phyloP scores from a whole-genome alignment of 2,329 filamentous ascomycete genomes.

The Dothideomycetes sp. region DNA sequence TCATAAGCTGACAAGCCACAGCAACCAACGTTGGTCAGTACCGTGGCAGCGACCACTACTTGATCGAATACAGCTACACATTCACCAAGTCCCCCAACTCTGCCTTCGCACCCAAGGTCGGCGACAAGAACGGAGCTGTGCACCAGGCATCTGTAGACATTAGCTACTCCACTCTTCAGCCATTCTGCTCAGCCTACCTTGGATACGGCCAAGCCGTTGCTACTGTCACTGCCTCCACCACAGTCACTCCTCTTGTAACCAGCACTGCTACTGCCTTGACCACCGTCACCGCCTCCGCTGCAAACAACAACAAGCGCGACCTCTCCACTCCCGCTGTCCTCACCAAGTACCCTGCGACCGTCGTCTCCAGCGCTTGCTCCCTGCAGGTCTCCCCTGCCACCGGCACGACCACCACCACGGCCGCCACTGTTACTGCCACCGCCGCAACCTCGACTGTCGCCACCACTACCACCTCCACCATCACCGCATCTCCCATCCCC shows the following conservation, averaged over 20 bases:
- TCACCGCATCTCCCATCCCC: constrained; percentile 12
- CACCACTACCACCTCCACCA: constrained; percentile 8
- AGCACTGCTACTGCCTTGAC: neutral
- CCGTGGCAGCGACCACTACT: constrained; percentile 11
- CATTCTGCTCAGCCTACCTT: constrained; percentile 11
- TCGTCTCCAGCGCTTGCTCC: constrained; percentile 10
- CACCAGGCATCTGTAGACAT: constrained; percentile 12
- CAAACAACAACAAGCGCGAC: constrained; percentile 3
- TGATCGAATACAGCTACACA: constrained; percentile 11
- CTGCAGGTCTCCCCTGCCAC: constrained; percentile 6
- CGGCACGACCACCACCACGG: constrained; percentile 6
- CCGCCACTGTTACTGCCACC: neutral
- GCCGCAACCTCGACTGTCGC: constrained; percentile 13
- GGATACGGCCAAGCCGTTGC: constrained; percentile 7
- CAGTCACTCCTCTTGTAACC: constrained; percentile 4
- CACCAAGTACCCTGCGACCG: constrained; percentile 8
- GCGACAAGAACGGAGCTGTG: constrained; percentile 9
- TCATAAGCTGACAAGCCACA: constrained; percentile 10
- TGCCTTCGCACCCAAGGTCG: constrained; percentile 4
- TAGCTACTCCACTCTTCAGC: constrained; percentile 9
- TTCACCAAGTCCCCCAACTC: constrained; percentile 10
- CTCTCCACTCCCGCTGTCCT: constrained; percentile 6
- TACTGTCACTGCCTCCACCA: constrained; percentile 5
- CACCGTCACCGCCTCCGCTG: constrained; percentile 2
- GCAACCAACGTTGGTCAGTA: constrained; percentile 12